Conservation (phyloP, 768 basidiomycete genomes). For the Tephrocybe sp. region DNA sequence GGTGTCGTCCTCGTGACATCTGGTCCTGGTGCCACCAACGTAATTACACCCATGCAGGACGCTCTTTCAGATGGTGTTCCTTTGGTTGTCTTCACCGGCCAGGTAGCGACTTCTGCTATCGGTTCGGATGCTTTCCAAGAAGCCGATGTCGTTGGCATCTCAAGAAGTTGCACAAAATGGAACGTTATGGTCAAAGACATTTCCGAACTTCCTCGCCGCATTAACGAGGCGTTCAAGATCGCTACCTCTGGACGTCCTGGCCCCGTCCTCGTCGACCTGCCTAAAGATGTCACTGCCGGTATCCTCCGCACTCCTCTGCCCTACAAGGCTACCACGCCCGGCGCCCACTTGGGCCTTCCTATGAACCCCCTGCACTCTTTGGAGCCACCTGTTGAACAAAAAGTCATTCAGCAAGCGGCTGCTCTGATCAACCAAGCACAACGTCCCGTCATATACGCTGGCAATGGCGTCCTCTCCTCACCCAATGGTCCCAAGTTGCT, state of each 20-base stretch:
- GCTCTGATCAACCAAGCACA: slow-evolving; percentile 89
- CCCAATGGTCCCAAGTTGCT: slow-evolving; percentile 82
- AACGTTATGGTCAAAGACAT: slow-evolving; percentile 99
- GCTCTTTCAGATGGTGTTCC: slow-evolving; percentile 93
- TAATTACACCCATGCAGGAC: slow-evolving; percentile 97
- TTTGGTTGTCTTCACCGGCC: slow-evolving; percentile 92
- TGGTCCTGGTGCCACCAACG: slow-evolving; percentile 97
- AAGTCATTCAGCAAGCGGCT: slow-evolving; percentile 80
- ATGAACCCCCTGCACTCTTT: slow-evolving; percentile 63
- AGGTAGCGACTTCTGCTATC: slow-evolving; percentile 98
- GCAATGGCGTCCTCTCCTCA: slow-evolving; percentile 84
- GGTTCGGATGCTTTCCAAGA: slow-evolving; percentile 99
- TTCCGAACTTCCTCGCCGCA: slow-evolving; percentile 87
- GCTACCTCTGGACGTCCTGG: slow-evolving; percentile 96
- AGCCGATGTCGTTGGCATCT: slow-evolving; percentile 95
- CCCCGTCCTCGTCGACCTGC: slow-evolving; percentile 95
- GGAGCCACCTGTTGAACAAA: slow-evolving; percentile 57
- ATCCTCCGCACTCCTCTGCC: slow-evolving; percentile 84
- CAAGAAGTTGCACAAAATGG: slow-evolving; percentile 97
- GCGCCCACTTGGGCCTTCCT: slow-evolving; percentile 68
- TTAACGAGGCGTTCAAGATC: slow-evolving; percentile 99
- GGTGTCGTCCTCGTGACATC: slow-evolving; percentile 98
- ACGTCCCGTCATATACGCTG: slow-evolving; percentile 90
- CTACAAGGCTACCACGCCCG: slow-evolving; percentile 83
- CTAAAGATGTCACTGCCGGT: slow-evolving; percentile 97